phyloP scores from a whole-genome alignment of 2,329 filamentous ascomycete species.

The Trichophyton rubrum region DNA sequence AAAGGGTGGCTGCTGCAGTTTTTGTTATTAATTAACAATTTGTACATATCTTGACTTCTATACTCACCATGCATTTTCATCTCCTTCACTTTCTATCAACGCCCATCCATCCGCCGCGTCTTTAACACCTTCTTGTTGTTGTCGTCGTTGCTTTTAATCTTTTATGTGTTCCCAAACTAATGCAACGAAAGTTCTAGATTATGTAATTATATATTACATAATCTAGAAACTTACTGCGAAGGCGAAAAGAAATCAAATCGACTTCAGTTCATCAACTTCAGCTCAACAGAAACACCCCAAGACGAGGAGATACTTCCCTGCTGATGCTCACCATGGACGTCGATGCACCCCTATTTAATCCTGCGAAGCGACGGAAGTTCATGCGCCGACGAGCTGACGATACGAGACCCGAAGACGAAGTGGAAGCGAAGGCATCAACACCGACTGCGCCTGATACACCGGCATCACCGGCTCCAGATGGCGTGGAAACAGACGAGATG shows the following conservation, averaged over 20 bases:
- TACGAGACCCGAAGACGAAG: slow-evolving; percentile 4
- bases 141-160: too few species aligned
- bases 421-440: slow-evolving; percentile 9
- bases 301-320: neutral
- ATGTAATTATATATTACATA: neutral
- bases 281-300: neutral
- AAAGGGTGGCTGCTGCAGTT: too few species aligned
- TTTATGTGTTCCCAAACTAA: neutral
- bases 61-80: neutral
- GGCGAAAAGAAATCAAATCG: neutral
- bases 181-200: neutral
- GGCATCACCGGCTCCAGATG: neutral
- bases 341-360: slow-evolving; percentile 32
- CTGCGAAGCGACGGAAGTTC: slow-evolving; percentile 40
- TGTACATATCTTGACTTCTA: neutral
- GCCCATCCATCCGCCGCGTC: too few species aligned
- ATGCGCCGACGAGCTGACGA: slow-evolving; percentile 31
- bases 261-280: neutral
- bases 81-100: neutral
- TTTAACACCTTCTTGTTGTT: too few species aligned
- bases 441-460: neutral
- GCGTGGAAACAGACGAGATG: slow-evolving; percentile 13
- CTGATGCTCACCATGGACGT: slow-evolving; percentile 9
- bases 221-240: neutral
- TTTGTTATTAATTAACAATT: neutral